Evolutionary conservation across 306 rosid genomes (phyloP).

Genomic region (Corylus americana): DNA sequence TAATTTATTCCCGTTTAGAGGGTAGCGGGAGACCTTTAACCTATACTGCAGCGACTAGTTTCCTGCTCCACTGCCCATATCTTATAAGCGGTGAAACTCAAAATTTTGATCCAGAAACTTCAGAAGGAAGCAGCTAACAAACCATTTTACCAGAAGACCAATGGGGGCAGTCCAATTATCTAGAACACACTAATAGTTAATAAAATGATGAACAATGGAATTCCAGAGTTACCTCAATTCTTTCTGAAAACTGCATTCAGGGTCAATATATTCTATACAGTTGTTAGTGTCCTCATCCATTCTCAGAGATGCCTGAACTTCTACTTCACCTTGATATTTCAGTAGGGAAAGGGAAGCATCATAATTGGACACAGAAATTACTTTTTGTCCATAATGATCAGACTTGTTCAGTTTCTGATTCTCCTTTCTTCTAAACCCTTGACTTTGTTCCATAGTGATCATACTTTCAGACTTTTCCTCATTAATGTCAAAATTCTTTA

Average conservation of each 20-base stretch:
- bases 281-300: constrained; percentile 32
- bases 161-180: constrained; percentile 17
- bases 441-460: constrained; percentile 31
- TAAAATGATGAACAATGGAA: constrained; percentile 14
- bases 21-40: background rate
- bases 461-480: constrained; percentile 23
- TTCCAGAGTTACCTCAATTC: constrained; percentile 50
- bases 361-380: constrained; percentile 31
- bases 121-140: background rate
- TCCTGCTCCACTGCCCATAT: background rate
- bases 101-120: constrained; percentile 1
- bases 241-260: constrained; percentile 45
- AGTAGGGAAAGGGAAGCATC: constrained; percentile 31
- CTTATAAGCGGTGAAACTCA: background rate
- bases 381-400: constrained; percentile 35
- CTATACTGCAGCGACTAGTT: background rate
- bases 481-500: constrained; percentile 31
- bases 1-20: background rate
- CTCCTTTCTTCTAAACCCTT: background rate
- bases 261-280: constrained; percentile 40
- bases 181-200: constrained; percentile 11
- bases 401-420: no score
- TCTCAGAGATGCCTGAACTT: constrained; percentile 36
- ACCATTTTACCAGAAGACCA: constrained; percentile 3
- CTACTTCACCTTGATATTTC: constrained; percentile 40